phyloP scores from a whole-genome alignment of 495 filamentous ascomycete species.

The Podospora appendiculata region DNA sequence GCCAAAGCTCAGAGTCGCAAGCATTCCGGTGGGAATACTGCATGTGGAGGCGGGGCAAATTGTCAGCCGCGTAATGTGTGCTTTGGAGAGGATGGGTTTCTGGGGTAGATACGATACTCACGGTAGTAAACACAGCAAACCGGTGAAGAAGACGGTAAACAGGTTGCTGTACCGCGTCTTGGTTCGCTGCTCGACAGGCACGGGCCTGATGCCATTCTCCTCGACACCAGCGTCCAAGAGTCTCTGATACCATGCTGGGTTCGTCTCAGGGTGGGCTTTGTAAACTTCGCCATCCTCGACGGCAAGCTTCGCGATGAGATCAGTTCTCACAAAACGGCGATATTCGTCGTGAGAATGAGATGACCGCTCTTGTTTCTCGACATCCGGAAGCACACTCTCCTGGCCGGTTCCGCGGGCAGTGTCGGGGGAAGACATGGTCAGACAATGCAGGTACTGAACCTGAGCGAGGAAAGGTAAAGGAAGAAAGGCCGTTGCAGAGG shows the following conservation, averaged over 20 bases:
- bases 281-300: constrained; percentile 27
- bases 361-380: neutral
- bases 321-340: neutral
- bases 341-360: neutral
- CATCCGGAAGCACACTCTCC: neutral
- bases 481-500: neutral
- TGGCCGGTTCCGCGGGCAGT: neutral
- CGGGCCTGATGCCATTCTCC: constrained; percentile 45
- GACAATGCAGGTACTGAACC: neutral
- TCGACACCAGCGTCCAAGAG: constrained; percentile 42
- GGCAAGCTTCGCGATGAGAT: constrained; percentile 12
- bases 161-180: constrained; percentile 43
- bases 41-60: neutral
- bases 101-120: constrained; percentile 11
- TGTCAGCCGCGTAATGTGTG: no score
- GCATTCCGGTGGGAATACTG: constrained; percentile 47
- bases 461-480: neutral
- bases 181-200: constrained; percentile 45
- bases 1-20: constrained; percentile 42
- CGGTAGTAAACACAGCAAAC: constrained; percentile 36
- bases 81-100: no score
- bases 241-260: constrained; percentile 29
- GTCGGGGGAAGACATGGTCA: neutral
- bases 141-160: constrained; percentile 40
- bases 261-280: constrained; percentile 18